phyloP scores from a whole-genome alignment of 148 eudicot genomes.

The Rhododendron ovatum region DNA sequence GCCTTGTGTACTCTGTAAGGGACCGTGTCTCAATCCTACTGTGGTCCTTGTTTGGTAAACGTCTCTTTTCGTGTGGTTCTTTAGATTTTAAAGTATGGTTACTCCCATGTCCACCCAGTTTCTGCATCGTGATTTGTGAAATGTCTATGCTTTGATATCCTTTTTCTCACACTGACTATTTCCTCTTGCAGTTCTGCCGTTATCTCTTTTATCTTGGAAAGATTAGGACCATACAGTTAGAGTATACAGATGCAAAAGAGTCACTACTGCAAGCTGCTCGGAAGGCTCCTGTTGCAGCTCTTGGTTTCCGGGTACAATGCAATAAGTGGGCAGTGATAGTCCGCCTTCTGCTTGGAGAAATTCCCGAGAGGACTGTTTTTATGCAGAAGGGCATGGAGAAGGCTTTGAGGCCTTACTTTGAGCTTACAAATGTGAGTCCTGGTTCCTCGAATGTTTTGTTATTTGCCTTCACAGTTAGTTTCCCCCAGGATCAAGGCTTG shows the following conservation, averaged over 20 bases:
- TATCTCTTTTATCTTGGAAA: slow-evolving; percentile 94
- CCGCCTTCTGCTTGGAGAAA: slow-evolving; percentile 83
- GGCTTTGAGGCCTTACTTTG: slow-evolving; percentile 91
- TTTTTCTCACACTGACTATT: background rate
- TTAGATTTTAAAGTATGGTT: background rate
- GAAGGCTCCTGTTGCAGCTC: slow-evolving; percentile 90
- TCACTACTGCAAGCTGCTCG: slow-evolving; percentile 95
- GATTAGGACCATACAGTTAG: slow-evolving; percentile 93
- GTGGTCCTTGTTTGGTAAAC: background rate
- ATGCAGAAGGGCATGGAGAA: slow-evolving; percentile 99
- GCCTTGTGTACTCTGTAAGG: background rate
- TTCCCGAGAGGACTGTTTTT: slow-evolving; percentile 93
- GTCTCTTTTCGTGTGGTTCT: background rate
- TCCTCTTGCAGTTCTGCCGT: slow-evolving; percentile 65
- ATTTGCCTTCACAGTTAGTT: background rate
- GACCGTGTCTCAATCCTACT: background rate
- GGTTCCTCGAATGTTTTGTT: background rate
- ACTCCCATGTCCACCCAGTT: background rate
- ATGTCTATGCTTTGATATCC: background rate
- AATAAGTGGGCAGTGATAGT: slow-evolving; percentile 97
- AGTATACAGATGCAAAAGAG: slow-evolving; percentile 97
- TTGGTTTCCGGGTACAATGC: slow-evolving; percentile 93
- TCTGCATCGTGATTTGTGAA: background rate
- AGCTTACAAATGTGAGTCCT: slow-evolving; percentile 88
- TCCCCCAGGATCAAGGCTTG: background rate